Conservation (phyloP, 345 rosid species). For the Syzygium aqueum region DNA sequence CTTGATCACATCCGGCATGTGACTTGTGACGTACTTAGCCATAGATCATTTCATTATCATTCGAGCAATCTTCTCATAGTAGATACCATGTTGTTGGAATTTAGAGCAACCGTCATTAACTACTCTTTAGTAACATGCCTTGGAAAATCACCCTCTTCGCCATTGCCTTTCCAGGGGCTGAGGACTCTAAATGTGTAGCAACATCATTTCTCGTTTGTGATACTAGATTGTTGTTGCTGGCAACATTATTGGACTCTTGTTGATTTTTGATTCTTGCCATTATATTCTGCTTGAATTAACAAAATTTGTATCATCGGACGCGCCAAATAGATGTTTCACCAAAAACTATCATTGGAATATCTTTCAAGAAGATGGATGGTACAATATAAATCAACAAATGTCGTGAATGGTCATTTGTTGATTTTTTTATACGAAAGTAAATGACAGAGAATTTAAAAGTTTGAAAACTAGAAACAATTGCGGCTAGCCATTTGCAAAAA, state of each 20-base stretch:
- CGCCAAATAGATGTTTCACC: too few species aligned
- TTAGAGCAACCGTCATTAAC: not conserved
- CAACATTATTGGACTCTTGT: not conserved
- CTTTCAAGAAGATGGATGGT: not conserved
- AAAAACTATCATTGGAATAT: not conserved
- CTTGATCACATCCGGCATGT: not conserved
- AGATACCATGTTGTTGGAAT: not conserved
- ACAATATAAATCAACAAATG: not conserved
- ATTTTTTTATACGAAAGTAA: not conserved
- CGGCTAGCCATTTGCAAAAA: not conserved
- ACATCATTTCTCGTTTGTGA: not conserved
- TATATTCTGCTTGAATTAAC: too few species aligned
- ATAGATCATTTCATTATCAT: not conserved
- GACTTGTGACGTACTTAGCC: not conserved
- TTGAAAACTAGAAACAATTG: fast-evolving
- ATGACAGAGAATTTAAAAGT: not conserved
- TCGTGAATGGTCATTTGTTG: not conserved
- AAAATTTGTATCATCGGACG: too few species aligned
- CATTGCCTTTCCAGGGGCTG: not conserved
- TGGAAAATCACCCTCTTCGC: too few species aligned
- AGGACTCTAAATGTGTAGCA: not conserved
- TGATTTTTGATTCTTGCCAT: not conserved
- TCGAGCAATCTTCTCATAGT: not conserved
- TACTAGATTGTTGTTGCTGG: not conserved
- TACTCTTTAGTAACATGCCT: not conserved